Evolutionary conservation across 768 basidiomycete species (phyloP).

Genomic region (Xerocomus brunneocitrinus): DNA sequence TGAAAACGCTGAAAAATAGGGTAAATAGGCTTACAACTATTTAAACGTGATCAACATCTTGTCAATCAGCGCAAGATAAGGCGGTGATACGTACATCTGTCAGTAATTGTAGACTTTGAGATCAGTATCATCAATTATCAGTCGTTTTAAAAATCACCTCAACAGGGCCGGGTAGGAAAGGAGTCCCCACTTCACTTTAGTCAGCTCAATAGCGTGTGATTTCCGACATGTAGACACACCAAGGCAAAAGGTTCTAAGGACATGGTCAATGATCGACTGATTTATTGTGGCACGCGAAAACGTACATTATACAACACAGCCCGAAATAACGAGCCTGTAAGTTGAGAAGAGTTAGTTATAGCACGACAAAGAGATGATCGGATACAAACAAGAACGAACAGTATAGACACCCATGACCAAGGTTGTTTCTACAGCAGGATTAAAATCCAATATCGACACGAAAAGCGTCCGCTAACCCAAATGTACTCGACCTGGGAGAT

Average conservation of each 20-base stretch:
- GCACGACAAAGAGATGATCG: neutral
- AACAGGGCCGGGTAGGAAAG: neutral
- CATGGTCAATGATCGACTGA: neutral
- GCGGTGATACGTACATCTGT: neutral
- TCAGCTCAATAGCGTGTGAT: neutral
- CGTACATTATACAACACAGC: neutral
- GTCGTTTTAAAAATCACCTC: neutral
- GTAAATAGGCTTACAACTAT: neutral
- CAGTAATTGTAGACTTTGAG: neutral
- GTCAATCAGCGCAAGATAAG: neutral
- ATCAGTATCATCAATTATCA: neutral
- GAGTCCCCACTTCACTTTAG: neutral
- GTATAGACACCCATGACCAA: neutral
- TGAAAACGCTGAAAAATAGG: neutral
- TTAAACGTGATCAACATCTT: neutral
- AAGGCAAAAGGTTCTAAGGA: neutral
- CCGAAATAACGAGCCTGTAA: constrained; percentile 1
- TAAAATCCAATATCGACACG: neutral
- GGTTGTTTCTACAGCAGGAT: neutral
- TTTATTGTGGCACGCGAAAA: neutral
- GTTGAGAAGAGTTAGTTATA: neutral
- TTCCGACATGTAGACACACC: neutral
- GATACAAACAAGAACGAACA: neutral
- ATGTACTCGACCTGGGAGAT: neutral
- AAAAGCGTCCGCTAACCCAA: neutral